phyloP scores from a whole-genome alignment of 2,329 filamentous ascomycete species.

The Alternaria conjuncta region DNA sequence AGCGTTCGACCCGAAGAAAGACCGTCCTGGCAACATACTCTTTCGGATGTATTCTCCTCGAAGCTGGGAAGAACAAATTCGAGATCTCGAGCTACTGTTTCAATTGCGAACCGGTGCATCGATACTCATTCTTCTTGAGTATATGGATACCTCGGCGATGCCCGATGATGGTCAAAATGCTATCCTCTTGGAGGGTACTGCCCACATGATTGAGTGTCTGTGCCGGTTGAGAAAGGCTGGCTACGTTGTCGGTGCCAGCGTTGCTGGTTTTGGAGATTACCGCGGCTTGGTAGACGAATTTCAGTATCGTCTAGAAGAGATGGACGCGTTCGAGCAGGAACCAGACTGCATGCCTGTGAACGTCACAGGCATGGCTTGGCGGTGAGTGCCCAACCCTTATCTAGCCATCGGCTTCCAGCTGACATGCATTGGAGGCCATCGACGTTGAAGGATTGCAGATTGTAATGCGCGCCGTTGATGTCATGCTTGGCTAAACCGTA shows the following conservation, averaged over 20 bases:
- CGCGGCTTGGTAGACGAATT: not conserved
- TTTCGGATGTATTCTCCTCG: not conserved
- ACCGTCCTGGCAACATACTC: not conserved
- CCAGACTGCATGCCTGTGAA: not conserved
- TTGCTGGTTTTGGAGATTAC: not conserved
- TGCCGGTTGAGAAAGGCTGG: not conserved
- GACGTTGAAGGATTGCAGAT: not conserved
- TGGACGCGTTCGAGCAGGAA: not conserved
- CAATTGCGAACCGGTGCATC: not conserved
- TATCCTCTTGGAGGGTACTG: not conserved
- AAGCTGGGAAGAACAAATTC: not conserved
- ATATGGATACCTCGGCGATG: not conserved
- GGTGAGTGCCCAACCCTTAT: not conserved
- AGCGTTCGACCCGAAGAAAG: not conserved
- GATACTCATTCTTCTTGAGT: not conserved
- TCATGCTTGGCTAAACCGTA: not conserved
- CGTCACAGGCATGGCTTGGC: not conserved
- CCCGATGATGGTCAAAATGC: not conserved
- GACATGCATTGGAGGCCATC: not conserved
- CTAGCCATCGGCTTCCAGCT: not conserved
- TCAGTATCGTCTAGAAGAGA: not conserved
- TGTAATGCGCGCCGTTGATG: not conserved
- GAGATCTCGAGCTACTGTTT: not conserved
- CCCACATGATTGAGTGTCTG: not conserved
- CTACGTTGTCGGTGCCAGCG: not conserved